Conservation (phyloP, 1,284 basidiomycete species). For the Polyporus tsugae region DNA sequence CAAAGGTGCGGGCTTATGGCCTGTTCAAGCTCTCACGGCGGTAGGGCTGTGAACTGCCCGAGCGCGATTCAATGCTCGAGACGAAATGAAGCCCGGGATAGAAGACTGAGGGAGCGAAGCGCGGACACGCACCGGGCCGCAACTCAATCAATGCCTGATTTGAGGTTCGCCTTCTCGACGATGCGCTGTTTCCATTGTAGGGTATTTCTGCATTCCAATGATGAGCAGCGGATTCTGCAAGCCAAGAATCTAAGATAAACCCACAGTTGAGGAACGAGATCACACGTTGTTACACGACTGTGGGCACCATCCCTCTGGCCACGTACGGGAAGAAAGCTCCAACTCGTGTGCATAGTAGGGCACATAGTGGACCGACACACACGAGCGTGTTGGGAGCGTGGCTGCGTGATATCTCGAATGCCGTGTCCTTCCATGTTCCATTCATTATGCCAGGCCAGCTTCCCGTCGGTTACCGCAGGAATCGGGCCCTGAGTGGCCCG, state of each 20-base stretch:
- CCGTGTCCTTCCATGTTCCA: not conserved
- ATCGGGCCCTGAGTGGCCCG: not conserved
- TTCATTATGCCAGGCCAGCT: not conserved
- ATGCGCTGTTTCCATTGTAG: not conserved
- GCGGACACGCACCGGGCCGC: not conserved
- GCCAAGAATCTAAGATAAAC: not conserved
- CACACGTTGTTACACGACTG: not conserved
- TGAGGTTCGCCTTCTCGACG: slow-evolving; percentile 1
- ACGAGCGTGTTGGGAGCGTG: not conserved
- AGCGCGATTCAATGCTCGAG: not conserved
- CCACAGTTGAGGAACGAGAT: not conserved
- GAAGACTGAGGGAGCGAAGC: slow-evolving; percentile 1
- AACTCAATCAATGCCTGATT: slow-evolving; percentile 1
- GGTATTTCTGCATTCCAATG: not conserved
- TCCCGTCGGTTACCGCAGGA: slow-evolving; percentile 2
- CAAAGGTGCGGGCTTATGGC: not conserved
- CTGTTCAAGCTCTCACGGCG: not conserved
- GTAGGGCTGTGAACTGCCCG: not conserved
- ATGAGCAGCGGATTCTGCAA: not conserved
- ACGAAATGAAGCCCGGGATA: slow-evolving; percentile 4
- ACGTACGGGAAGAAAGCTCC: not conserved
- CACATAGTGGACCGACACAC: not conserved
- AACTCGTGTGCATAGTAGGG: not conserved
- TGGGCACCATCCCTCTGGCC: not conserved
- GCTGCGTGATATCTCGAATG: not conserved